A percentile compares a stretch with the other conserved stretches of the same genome.
phyloP scores from a whole-genome alignment of 192 early-diverging fungal species.

The Umbelopsis ramanniana region DNA sequence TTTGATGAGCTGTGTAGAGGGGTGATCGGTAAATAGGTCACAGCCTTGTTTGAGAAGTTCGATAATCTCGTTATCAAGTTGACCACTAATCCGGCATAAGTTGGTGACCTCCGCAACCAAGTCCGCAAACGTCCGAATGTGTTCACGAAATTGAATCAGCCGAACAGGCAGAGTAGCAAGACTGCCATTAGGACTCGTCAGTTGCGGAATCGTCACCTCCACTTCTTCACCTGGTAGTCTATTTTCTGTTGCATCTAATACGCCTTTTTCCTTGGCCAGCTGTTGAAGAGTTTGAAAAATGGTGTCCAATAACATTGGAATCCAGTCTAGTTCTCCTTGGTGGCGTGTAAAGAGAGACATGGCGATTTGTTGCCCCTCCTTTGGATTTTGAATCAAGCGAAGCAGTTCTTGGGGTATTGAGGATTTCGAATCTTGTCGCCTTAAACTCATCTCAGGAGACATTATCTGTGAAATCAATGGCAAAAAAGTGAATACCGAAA shows the following conservation, averaged over 20 bases:
- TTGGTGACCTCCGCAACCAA: conserved; percentile 28
- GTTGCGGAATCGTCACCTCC: not conserved
- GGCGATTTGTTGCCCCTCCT: not conserved
- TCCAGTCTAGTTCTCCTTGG: not conserved
- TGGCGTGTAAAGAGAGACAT: not conserved
- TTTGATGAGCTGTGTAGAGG: conserved; percentile 12
- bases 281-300: conserved; percentile 20
- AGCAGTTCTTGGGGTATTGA: conserved; percentile 2
- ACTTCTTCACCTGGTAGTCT: conserved; percentile 7
- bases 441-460: conserved; percentile 6
- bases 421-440: not conserved
- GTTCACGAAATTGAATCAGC: not conserved
- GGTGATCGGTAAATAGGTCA: conserved; percentile 12
- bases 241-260: not conserved
- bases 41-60: conserved; percentile 11
- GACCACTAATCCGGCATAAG: conserved; percentile 26
- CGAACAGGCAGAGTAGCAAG: not conserved
- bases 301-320: conserved; percentile 12
- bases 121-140: conserved; percentile 27
- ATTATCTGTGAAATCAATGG: not conserved
- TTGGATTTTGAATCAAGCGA: not conserved
- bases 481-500: not conserved
- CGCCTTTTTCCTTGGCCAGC: conserved; percentile 7
- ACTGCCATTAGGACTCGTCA: not conserved
- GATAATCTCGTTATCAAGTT: conserved; percentile 33